Evolutionary conservation across 108 stramenopile genomes (phyloP), one percentile per base, ranked within the genome.

Genomic region (Schizochytrium sp.): DNA sequence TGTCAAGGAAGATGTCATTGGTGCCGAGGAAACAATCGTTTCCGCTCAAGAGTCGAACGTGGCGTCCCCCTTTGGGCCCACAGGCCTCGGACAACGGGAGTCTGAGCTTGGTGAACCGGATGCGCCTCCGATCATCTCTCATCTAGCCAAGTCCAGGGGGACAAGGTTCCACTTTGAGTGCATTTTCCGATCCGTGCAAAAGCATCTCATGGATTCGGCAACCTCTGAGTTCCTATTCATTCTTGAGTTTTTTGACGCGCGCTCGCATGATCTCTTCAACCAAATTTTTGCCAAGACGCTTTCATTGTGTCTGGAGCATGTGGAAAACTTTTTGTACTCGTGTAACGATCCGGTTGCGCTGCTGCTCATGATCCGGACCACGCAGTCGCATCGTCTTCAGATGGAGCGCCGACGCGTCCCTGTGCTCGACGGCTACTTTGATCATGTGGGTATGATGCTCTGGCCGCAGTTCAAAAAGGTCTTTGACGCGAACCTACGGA

Each of bases 381-480:
- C 97, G 6, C 97, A 98, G 89, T 92, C 94, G 51, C 94, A 96
- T 91, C 94, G 96, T 72, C 91, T 96, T 5, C 94, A 96, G n/a
- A 97, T 98, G 89, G 95, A 97, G 88, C 91, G 93, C 28, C 92
- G 99, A 12, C 96, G 93, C 58, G 95, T 99, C 57, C 92, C 93
- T 59, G 95, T 96, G 6, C 90, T 99, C 88, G 97, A 99, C 90
- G 88, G 90, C 72, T 98, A 98, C 89, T 97, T 98, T 72, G 98
- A 98, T 91, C 92, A 95, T 60, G 76, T 97, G 12, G 96, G 95
- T 21, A 94, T 97, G 90, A 87, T 98, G 45, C 90, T 99, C 4
- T 98, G 98, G 99, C 99, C 99, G 4, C 94, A 98, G 44, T 94
- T 99, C 88, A 97, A 98, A 89, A 94, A 93, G 60, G 95, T 98